These are phyloP conservation scores for Saccharomyces pastorianus DNA, from an alignment of 1,139 yeast species.

Conservation along the genomic window DNA sequence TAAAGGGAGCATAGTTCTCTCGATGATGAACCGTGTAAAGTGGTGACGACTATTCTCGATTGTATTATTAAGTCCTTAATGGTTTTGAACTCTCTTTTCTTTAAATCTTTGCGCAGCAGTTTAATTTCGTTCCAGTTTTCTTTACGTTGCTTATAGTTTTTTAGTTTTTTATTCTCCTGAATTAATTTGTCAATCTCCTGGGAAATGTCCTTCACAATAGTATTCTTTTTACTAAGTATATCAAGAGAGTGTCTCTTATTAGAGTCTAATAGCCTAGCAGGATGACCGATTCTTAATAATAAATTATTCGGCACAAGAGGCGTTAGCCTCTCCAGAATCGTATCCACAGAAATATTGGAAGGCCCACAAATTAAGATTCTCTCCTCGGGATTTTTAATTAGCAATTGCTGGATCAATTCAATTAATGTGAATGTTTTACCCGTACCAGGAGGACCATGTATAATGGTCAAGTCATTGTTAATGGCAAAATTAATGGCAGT, in stretches of 20 bases:
- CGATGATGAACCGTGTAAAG: constrained; percentile 83
- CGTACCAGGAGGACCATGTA: constrained; percentile 77
- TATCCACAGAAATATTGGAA: constrained; percentile 91
- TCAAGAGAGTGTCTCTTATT: constrained; percentile 73
- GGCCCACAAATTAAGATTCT: constrained; percentile 89
- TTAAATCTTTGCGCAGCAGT: constrained; percentile 59
- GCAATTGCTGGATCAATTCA: constrained; percentile 73
- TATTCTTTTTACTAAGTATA: constrained; percentile 48
- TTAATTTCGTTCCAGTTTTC: constrained; percentile 65
- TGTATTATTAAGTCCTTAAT: constrained; percentile 49
- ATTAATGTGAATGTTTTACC: constrained; percentile 80
- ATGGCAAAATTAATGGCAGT: constrained; percentile 49
- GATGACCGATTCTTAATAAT: constrained; percentile 82
- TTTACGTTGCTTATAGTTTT: constrained; percentile 54
- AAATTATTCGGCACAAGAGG: constrained; percentile 42
- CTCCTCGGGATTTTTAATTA: constrained; percentile 42
- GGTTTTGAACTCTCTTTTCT: constrained; percentile 57
- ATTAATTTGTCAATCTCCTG: constrained; percentile 60
- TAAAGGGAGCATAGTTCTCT: constrained; percentile 51
- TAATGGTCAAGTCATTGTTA: constrained; percentile 44
- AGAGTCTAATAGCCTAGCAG: constrained; percentile 65
- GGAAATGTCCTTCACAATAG: constrained; percentile 58
- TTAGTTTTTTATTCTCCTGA: constrained; percentile 54
- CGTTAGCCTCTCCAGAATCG: constrained; percentile 73
- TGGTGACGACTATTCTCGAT: constrained; percentile 67